Base-by-base conservation (phyloP, 2,329 filamentous ascomycete genomes). In the Tolypocladium album region DNA sequence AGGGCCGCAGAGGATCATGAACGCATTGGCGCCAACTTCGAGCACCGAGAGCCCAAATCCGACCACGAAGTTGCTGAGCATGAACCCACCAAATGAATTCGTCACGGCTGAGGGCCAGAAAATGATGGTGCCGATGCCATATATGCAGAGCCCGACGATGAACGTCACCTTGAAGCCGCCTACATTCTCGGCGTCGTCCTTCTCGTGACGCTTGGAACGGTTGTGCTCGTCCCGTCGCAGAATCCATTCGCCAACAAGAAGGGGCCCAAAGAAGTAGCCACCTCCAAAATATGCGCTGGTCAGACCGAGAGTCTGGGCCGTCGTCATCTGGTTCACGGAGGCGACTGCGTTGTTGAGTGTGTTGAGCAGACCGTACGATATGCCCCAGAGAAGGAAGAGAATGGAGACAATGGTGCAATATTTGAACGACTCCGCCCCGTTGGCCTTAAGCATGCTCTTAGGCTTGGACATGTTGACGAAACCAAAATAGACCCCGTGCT, bases 321-420 rank as follows among this genome's bases (percentile, higher is more conserved):
- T 72, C 1, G 78, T 82, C 79, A 88, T 87, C 27, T 81, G 67
- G 17, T 86, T 81, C 7, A 90, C 81, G 15, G 73, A 69, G 42
- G 87, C 84, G 58, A 91, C 86, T 31, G 85, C 84, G 24, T 80
- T 81, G 70, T 96, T 96, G 36, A 97, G 81, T 0, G 87, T 88
- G 67, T 94, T 91, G 7, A 96, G 78, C 2, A 96, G 80, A 0
- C 92, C 92, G 66, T 96, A 96, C 0, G 91, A 92, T 61, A 96
- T 88, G 0, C 92, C 92, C 92, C 91, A 96, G 3, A 96, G 77
- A 64, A 96, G 86, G 74, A 96, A 96, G 0, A 96, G 77, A 8
- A 92, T 82, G 1, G 89, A 90, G 27, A 95, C 90, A 63, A 90
- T 78, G 20, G 82, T 80, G 67, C 89, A 87, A 64, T 90, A 90